These are phyloP conservation scores for Echinosophora koreensis DNA, from an alignment of 306 rosid species.

Conservation along the genomic window DNA sequence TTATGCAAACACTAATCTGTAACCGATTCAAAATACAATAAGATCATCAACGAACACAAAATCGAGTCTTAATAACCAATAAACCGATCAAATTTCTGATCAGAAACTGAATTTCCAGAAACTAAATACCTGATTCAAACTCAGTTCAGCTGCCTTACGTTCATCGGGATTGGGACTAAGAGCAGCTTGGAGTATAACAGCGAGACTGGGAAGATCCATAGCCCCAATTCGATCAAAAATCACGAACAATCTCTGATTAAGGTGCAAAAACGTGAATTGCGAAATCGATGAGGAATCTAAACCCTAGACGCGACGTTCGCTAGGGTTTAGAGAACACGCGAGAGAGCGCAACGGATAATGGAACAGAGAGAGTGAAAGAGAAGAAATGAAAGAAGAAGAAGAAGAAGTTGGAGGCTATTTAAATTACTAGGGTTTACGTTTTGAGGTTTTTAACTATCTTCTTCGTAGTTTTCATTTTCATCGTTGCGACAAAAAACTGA, in stretches of 20 bases:
- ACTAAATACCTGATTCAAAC: conserved; percentile 78
- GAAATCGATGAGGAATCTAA: conserved; percentile 45
- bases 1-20: neutral
- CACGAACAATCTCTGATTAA: neutral
- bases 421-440: conserved; percentile 87
- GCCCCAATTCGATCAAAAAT: conserved; percentile 38
- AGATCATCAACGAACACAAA: neutral
- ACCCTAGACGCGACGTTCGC: conserved; percentile 50
- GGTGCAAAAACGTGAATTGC: neutral
- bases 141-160: conserved; percentile 93
- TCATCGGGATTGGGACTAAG: conserved; percentile 92
- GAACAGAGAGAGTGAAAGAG: conserved; percentile 37
- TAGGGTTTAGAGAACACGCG: conserved; percentile 62
- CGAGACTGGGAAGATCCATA: conserved; percentile 92
- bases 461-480: conserved; percentile 26
- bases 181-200: conserved; percentile 87
- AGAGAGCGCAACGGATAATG: conserved; percentile 42
- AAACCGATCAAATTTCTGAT: conserved; percentile 23
- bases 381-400: neutral
- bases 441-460: conserved; percentile 53
- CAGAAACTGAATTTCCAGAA: conserved; percentile 30
- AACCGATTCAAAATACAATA: neutral
- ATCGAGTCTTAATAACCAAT: conserved; percentile 12
- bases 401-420: conserved; percentile 59
- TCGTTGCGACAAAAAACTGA: neutral